Evolutionary conservation across 805 yeast genomes (phyloP).

Genomic region (Yamadazyma phyllophila): DNA sequence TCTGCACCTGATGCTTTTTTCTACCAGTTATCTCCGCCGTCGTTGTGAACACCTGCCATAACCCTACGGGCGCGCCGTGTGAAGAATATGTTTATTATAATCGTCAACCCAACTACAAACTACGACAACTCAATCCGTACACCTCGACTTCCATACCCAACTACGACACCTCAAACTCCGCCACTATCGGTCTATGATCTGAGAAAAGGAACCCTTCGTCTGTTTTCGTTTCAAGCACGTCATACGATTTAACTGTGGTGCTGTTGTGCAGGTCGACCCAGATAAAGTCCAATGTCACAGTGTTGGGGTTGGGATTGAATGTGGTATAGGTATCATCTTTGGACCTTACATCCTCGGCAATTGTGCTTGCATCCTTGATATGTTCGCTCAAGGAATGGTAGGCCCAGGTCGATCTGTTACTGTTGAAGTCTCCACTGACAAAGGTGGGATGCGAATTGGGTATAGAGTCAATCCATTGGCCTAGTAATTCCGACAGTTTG

Average conservation of each 20-base stretch:
- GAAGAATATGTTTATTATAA: too few species aligned
- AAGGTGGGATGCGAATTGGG: constrained; percentile 36
- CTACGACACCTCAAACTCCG: neutral
- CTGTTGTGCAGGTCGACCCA: constrained; percentile 15
- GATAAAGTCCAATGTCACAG: constrained; percentile 31
- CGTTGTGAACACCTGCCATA: too few species aligned
- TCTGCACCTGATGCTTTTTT: too few species aligned
- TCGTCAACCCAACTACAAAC: too few species aligned
- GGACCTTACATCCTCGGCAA: constrained; percentile 20
- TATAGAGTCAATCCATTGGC: constrained; percentile 33
- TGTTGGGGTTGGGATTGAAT: constrained; percentile 17
- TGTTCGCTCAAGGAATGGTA: constrained; percentile 30
- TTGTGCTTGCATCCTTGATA: constrained; percentile 26
- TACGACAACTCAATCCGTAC: too few species aligned
- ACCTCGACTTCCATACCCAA: neutral
- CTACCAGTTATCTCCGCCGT: too few species aligned
- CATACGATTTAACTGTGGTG: constrained; percentile 23
- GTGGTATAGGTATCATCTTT: constrained; percentile 41
- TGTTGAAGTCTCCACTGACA: constrained; percentile 57
- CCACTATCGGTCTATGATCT: constrained; percentile 47
- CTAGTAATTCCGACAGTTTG: constrained; percentile 45
- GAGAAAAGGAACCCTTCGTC: constrained; percentile 35
- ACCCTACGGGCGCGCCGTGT: too few species aligned
- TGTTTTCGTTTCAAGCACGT: constrained; percentile 31
- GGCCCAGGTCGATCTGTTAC: constrained; percentile 20